Evolutionary conservation across 2,329 filamentous ascomycete species (phyloP), one percentile per base, ranked within the genome.

Genomic region (Tolypocladium paradoxum): DNA sequence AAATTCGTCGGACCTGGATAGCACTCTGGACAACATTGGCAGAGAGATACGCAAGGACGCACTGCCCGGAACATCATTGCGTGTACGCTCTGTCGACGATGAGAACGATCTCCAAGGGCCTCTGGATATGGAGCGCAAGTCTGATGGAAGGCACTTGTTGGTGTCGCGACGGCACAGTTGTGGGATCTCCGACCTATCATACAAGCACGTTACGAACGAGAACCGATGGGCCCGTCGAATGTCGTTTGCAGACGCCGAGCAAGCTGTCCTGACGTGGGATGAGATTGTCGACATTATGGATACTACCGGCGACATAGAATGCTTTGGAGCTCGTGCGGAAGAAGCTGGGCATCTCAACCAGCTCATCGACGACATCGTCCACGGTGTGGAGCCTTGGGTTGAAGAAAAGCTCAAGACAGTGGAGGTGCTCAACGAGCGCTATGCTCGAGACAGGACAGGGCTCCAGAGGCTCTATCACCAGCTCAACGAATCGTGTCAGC

Each of bases 211-310:
- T 7, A 67, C 73, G 2, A 76, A 81, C 55, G 83, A 87, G 56
- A 75, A 76, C 31, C 80, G 79, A 54, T 88, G 84, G 79, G 81
- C 86, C 1, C 82, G 87, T 2, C 80, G 86, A 45, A 75, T 91
- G 57, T 90, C 87, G 4, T 91, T 91, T 65, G 83, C 84, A 54
- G 77, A 85, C 46, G 87, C 85, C 1, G 86, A 88, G 68, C 85
- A 90, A 55, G 86, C 83, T n/a, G 71, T 91, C 8, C 70, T 90
- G 1, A 74, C 71, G 18, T 90, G 87, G 86, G 72, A 79, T 6
- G 76, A 80, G 48, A 67, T 85, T 29, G 66, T 73, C 4, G 70
- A 72, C 52, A 56, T 76, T 2, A 57, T 60, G 33, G 72, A 75
- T 20, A 52, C 54, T 6, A 52, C 59, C 3, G 59, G 61, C 36